Base-by-base conservation (phyloP, 2,329 filamentous ascomycete species). In the Coniochaeta sp. region DNA sequence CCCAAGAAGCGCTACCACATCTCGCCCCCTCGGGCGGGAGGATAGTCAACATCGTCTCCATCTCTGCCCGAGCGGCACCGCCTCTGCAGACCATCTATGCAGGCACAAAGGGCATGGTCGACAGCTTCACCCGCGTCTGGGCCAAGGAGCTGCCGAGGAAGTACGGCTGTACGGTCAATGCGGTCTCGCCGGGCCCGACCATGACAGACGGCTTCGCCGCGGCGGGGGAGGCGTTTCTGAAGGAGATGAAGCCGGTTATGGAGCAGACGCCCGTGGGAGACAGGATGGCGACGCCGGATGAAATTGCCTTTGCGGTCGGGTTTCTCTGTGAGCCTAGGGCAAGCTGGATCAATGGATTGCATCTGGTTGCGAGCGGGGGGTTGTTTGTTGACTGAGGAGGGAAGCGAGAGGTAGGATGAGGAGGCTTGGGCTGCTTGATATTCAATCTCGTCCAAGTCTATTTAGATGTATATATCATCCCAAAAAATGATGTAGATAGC, bases 51-150 rank as follows among this genome's bases (percentile, higher is more conserved):
- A 66, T 65, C 16, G 65, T 70, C 3, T 76, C 74, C 1, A 28
- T 56, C n/a, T 36, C 31, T 6, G 54, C 54, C 4, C 28, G 54
- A 4, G 71, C 68, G 3, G 72, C 84, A 1, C 59, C 72, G 28
- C 74, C 79, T 0, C 63, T 67, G 0, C 83, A 84, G 63, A 71
- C 81, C 17, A 73, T 83, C 9, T 87, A 87, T 67, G 74, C 74
- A 11, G 72, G 78, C 0, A 82, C 79, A 50, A 87, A 87, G 67
- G 84, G 82, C 56, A 81, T 83, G 9, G 76, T 87, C 44, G 83
- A 87, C 68, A 81, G 85, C 68, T 79, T 86, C 73, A 78, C 78
- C 0, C 77, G 82, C 12, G 71, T 79, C 2, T 69, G 86, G 62
- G 76, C 79, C 52, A 86, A 84, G 69, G 82, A 85, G 58, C 75